Evolutionary conservation across 164 flowering plant genomes (phyloP), one percentile per base, ranked within the genome.

Genomic region (Santalum album): DNA sequence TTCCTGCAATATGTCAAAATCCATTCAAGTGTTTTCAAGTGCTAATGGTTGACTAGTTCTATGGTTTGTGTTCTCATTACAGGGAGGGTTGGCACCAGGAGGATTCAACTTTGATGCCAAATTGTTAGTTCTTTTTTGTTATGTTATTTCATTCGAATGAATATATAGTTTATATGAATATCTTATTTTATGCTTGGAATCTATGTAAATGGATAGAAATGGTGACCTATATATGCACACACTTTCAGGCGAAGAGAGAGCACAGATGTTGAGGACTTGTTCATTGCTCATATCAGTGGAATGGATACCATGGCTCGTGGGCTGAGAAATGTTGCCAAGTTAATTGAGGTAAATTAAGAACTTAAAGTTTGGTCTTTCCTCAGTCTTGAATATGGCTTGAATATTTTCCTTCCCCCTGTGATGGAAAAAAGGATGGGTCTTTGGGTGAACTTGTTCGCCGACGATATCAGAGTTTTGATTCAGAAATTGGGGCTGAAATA

Each of bases 41-140:
- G 24, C 49, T 45, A 22, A 20, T 15, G 19, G 46, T n/a, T n/a
- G n/a, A n/a, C n/a, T n/a, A n/a, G 4, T 43, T 43, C 11, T 18
- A n/a, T n/a, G 46, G 11, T 43, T 43, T 49, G n/a, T 2, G 7
- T 49, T 22, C 3, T 21, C 19, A 15, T 29, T 16, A 15, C 53
- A 92, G 99, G 99, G 91, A 46, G 99, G 99, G 23, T 50, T 92
- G 40, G 88, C 99, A 27, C 99, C 99, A 12, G 99, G 99, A 58
- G 99, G 99, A 51, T 89, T 92, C 77, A 92, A 92, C 71, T 92
- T 92, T 53, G 97, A 89, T 69, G 99, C 99, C 5, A 92, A 92
- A 82, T 53, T 92, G 99, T 92, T 9, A 78, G 88, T 69, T 24
- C 32, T 32, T 23, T 17, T 55, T 12, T 35, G 26, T 29, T 29